Base-by-base conservation (phyloP, 371 early-diverging fungal species). In the Fennellomyces sp. region DNA sequence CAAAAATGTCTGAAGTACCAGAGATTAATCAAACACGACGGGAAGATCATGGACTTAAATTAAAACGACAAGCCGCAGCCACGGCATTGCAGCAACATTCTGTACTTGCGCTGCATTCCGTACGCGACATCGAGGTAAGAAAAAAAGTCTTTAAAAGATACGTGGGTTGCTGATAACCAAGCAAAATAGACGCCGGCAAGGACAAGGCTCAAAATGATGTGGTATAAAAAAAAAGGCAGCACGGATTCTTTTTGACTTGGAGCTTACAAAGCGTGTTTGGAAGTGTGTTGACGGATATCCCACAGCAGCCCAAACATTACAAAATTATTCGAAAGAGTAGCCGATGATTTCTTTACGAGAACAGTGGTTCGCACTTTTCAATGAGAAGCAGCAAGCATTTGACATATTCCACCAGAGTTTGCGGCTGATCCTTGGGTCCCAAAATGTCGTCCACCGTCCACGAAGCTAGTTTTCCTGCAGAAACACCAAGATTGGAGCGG, bases 381-480 rank as follows among this genome's bases (percentile, higher is more conserved):
- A 69, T 61, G 30, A 82, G 56, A 1, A 72, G 21, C 3, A 80
- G 29, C 38, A 82, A 58, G 35, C 74, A 69, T 52, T 68, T 69
- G 38, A 80, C 60, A 31, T 69, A 72, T 28, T 76, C 73, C 4
- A 73, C 61, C 13, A 82, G 47, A 3, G 64, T 49, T 17, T 26
- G 33, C 5, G 54, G 53, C 6, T 64, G 17, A 8, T 74, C 65
- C 0, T 59, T 54, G 1, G 47, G 51, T 0, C 63, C 80, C 15
- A 80, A 47, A 7, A 83, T 73, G 39, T 74, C 68, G 0, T 73
- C 54, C 0, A 72, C 64, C 1, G 63, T 68, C 83, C 83, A 83
- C 0, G 48, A 25, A 0, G 73, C 76, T 3, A 69, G 27, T 26
- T 62, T 47, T 3, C 81, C 81, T 2, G 60, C 23, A 11, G 59